These are phyloP conservation scores for Allium sativum DNA, from an alignment of 106 monocot species.

Conservation along the genomic window DNA sequence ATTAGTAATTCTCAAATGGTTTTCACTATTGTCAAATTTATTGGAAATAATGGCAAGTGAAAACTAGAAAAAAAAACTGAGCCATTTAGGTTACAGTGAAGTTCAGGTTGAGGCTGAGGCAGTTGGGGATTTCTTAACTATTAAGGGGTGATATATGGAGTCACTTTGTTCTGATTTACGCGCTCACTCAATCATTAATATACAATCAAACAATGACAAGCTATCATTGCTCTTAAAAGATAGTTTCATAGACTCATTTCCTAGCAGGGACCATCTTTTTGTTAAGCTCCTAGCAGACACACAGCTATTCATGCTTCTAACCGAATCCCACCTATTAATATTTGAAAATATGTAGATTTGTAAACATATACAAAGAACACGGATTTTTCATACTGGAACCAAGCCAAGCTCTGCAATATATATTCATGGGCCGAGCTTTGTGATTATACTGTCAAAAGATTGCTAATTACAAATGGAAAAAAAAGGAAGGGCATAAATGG, in stretches of 20 bases:
- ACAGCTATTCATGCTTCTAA: conserved; percentile 69
- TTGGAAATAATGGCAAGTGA: too few species aligned
- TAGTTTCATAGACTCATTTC: conserved; percentile 70
- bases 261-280: conserved; percentile 41
- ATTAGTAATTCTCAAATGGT: too few species aligned
- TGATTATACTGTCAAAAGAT: too few species aligned
- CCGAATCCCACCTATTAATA: conserved; percentile 62
- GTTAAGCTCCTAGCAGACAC: conserved; percentile 81
- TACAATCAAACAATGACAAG: conserved; percentile 54
- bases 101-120: conserved; percentile 54
- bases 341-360: conserved; percentile 48
- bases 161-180: conserved; percentile 49
- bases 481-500: too few species aligned
- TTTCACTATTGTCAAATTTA: too few species aligned
- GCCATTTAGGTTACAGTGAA: too few species aligned
- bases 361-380: not conserved
- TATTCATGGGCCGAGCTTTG: too few species aligned
- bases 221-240: conserved; percentile 74
- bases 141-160: conserved; percentile 32
- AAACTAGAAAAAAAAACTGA: too few species aligned
- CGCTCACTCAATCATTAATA: conserved; percentile 36
- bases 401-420: not conserved
- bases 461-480: too few species aligned
- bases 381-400: not conserved
- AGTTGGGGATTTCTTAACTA: conserved; percentile 29